Base-by-base conservation (phyloP, 768 basidiomycete genomes). In the Zangia roseola region DNA sequence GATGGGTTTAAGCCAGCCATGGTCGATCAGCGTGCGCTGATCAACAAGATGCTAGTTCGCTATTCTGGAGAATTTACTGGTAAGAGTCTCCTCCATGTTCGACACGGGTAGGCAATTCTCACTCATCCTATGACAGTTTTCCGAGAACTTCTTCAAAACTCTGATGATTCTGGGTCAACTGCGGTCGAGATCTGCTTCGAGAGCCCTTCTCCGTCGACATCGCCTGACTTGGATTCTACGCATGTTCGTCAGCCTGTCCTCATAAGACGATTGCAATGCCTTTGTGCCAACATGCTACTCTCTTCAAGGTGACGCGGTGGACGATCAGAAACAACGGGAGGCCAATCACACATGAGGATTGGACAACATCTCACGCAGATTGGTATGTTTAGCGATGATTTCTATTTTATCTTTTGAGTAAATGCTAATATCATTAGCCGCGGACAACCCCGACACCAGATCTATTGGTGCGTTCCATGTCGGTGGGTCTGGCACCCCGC, bases 401-500 rank as follows among this genome's bases (percentile, higher is more conserved):
- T 8, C 28, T 12, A 19, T 6, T 20, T 10, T 2, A 2, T 4
- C 13, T 8, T 17, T 23, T 24, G 23, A n/a, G 12, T 43, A 35
- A 14, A 5, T 36, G 23, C 13, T 43, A 13, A n/a, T 16, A 40
- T 3, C n/a, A 5, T 52, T 56, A 84, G 94, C 94, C 10, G 88
- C 92, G 59, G 94, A 94, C 0, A 97, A 97, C 64, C 94, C 94
- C 0, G 89, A 94, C 56, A 91, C 94, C 65, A 84, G 88, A 67
- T 94, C 93, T 73, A 93, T 98, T 40, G 94, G 95, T 12, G 92
- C 93, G n/a, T 92, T 92, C 57, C 90, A 89, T 48, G 88, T 90
- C n/a, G 86, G 86, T 80, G 51, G 47, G 78, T 49, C 9, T 9
- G 8, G n/a, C n/a, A n/a, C n/a, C n/a, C n/a, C n/a, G n/a, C 24